A percentile compares a stretch with the other conserved stretches of the same genome.
Evolutionary conservation across 768 basidiomycete species (phyloP).

Genomic region (Mycena indigotica): DNA sequence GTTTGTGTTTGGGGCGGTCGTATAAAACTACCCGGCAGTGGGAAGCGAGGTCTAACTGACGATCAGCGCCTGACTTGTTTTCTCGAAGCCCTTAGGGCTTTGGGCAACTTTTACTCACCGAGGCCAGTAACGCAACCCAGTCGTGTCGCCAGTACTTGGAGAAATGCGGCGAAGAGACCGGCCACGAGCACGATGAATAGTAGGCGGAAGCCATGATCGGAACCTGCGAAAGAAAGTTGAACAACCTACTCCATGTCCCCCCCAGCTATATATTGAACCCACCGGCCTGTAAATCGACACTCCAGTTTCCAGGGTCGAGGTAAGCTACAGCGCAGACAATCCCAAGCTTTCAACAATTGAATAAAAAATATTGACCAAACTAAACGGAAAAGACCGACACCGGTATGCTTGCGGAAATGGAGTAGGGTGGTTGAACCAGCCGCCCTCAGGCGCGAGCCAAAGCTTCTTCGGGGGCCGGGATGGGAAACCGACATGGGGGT

Average conservation of each 20-base stretch:
- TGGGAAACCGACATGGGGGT: slow-evolving; percentile 20
- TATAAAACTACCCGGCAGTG: slow-evolving; percentile 67
- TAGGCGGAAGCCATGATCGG: slow-evolving; percentile 60
- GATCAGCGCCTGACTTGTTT: no score
- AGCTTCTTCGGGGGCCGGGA: not conserved
- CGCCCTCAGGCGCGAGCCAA: slow-evolving; percentile 29
- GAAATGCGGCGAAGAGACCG: slow-evolving; percentile 78
- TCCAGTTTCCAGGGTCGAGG: slow-evolving; percentile 75
- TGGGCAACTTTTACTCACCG: slow-evolving; percentile 48
- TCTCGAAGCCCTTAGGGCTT: not conserved
- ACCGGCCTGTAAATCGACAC: slow-evolving; percentile 88
- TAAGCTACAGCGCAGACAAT: slow-evolving; percentile 87
- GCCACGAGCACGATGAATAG: slow-evolving; percentile 85
- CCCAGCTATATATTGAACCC: slow-evolving; percentile 65
- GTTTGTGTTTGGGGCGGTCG: slow-evolving; percentile 60
- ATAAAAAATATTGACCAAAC: slow-evolving; percentile 27
- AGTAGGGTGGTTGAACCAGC: slow-evolving; percentile 38
- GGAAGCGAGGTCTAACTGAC: slow-evolving; percentile 52
- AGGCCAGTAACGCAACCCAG: slow-evolving; percentile 84
- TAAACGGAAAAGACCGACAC: slow-evolving; percentile 35
- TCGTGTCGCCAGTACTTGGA: slow-evolving; percentile 82
- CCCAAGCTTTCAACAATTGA: slow-evolving; percentile 46
- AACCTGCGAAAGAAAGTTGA: not conserved
- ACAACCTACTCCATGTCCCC: not conserved
- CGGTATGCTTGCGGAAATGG: slow-evolving; percentile 68